These are phyloP conservation scores for Setomelanomma holmii DNA, from an alignment of 2,329 filamentous ascomycete species.

Conservation along the genomic window DNA sequence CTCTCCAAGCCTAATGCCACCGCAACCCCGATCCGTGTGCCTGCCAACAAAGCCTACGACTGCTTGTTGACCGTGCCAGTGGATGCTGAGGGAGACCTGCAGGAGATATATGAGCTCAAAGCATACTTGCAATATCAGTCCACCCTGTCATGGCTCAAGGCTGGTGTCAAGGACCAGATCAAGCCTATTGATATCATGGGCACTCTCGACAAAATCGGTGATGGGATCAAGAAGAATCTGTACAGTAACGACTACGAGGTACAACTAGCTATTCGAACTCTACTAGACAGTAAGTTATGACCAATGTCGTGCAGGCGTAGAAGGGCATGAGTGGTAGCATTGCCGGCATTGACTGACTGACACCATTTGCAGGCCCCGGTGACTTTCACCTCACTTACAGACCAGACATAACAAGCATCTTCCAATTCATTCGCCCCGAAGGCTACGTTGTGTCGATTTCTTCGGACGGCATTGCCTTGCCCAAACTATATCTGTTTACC, in stretches of 20 bases:
- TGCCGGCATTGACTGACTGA: no score
- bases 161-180: constrained; percentile 29
- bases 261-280: constrained; percentile 30
- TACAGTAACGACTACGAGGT: constrained; percentile 44
- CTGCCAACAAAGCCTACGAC: constrained; percentile 17
- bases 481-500: constrained; percentile 31
- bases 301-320: background rate
- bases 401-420: constrained; percentile 25
- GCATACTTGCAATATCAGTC: constrained; percentile 36
- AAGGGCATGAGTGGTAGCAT: no score
- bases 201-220: background rate
- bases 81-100: constrained; percentile 18
- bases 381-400: constrained; percentile 39
- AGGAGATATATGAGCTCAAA: constrained; percentile 27
- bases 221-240: constrained; percentile 15
- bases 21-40: constrained; percentile 1
- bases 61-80: constrained; percentile 35
- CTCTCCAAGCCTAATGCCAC: background rate
- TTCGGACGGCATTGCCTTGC: constrained; percentile 30
- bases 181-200: constrained; percentile 30
- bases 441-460: constrained; percentile 39
- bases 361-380: constrained; percentile 18
- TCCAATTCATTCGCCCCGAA: constrained; percentile 22
- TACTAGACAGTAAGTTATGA: constrained; percentile 18
- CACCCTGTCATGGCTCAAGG: constrained; percentile 37